Base-by-base conservation (phyloP, 495 filamentous ascomycete species). In the Bryoglossum gracile region DNA sequence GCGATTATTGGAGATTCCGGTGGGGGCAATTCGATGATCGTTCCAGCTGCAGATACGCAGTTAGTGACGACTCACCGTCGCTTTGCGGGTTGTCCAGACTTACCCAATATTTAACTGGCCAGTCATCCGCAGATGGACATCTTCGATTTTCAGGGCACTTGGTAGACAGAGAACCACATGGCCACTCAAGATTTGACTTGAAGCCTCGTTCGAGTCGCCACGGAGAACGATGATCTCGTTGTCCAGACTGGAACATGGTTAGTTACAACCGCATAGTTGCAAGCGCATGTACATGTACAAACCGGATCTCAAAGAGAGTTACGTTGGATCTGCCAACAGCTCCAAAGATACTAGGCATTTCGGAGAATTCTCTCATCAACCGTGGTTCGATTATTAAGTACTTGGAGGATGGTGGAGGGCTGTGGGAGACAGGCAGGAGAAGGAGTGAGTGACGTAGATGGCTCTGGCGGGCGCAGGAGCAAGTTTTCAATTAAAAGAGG, bases 191-290 rank as follows among this genome's bases (percentile, higher is more conserved):
- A 84, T 67, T 25, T 86, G 82, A 46, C 83, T 87, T 26, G 83
- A 74, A 25, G 87, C 82, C 60, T 94, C 88, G 52, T 83, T 71
- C 42, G 85, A 80, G 51, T 64, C 72, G 34, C 88, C 88, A 17
- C 86, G 83, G 33, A 94, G 81, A 10, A 92, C 78, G 45, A 91
- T 74, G 33, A 89, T 82, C 51, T 87, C 82, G 50, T 86, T 78
- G 17, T 90, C 84, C 46, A 89, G 76, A 17, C 88, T 94, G 55
- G 1, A 11, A 22, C 34, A 18, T 35, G 8, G 18, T 56, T 36
- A 51, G 45, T 21, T 35, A 8, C 14, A 10, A 10, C 30, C 25
- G 4, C 8, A 28, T 8, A n/a, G n/a, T n/a, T n/a, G n/a, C 17
- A 30, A 25, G 19, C 3, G 8, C n/a, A 53, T 14, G 17, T 19